These are phyloP conservation scores for Fraxinus anomala DNA, from an alignment of 257 asterid genomes.

Conservation along the genomic window DNA sequence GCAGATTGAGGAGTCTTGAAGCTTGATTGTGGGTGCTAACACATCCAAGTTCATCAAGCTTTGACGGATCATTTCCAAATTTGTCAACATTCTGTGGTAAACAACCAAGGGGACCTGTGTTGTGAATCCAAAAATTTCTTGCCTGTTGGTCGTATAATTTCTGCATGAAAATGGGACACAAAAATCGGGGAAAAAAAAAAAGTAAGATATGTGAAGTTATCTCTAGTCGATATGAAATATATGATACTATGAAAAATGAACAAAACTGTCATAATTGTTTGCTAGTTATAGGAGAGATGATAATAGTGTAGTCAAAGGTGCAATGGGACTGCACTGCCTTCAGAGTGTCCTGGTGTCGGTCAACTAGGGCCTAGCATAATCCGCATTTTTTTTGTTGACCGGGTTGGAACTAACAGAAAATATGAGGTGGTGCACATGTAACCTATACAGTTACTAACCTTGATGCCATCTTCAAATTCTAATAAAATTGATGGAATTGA, in stretches of 20 bases:
- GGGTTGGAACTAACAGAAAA: neutral
- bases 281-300: neutral
- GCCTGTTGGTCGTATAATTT: conserved; percentile 78
- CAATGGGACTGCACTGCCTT: too few species aligned
- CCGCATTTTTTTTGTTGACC: neutral
- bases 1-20: conserved; percentile 74
- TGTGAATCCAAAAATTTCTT: conserved; percentile 87
- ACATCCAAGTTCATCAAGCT: conserved; percentile 94
- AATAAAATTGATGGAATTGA: conserved; percentile 66
- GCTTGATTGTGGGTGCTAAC: conserved; percentile 85
- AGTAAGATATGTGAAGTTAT: neutral
- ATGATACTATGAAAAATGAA: neutral
- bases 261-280: neutral
- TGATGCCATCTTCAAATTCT: conserved; percentile 69
- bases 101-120: conserved; percentile 96
- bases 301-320: neutral
- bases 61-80: conserved; percentile 76
- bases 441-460: conserved; percentile 38
- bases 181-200: neutral
- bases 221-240: too few species aligned
- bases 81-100: conserved; percentile 77
- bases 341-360: neutral
- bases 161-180: conserved; percentile 38
- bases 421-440: neutral
- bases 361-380: neutral